Evolutionary conservation across 768 basidiomycete species (phyloP), one percentile per base, ranked within the genome.

Genomic region (Daedalea quercina): DNA sequence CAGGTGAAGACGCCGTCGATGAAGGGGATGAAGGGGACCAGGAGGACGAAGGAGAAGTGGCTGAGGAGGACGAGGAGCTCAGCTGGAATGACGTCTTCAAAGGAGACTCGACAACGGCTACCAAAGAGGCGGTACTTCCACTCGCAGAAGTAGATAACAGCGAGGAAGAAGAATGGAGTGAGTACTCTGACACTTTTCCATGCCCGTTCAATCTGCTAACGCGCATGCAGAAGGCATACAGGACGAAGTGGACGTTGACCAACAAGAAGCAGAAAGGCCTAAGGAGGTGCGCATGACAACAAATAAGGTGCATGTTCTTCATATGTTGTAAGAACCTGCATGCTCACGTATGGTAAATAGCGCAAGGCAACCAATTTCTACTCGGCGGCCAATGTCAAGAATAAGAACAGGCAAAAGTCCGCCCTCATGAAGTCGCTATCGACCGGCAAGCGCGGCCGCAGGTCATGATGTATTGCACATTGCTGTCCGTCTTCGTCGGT

Each of bases 291-390:
- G 95, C 17, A 89, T 95, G 90, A 95, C 81, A 61, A 98, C 96
- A 1, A 92, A 84, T 76, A 99, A 99, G 75, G 89, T 85, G 65
- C 40, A 56, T 56, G 19, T 9, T 11, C 19, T 19, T 31, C 28
- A 4, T 11, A 11, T 31, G 28, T 31, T 31, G 28, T 11, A 31
- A 31, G 28, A 31, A 11, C 6, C 28, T 31, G 37, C 52, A 7
- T 44, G 37, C 25, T 45, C 58, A 47, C 22, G 25, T 23, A n/a
- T 23, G 9, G 24, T 23, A 19, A 22, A 9, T 23, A 91, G 92
- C 86, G 84, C 74, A 93, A 90, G 70, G 81, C 90, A 9, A 76
- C 78, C 52, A 97, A 98, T 72, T 97, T 93, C 73, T 96, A 90
- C 73, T 80, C 84, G 2, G 77, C 66, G 37, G 80, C 87, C 3